Evolutionary conservation across 83 land plant genomes (phyloP), one percentile per base, ranked within the genome.

Genomic region (Picea abies): DNA sequence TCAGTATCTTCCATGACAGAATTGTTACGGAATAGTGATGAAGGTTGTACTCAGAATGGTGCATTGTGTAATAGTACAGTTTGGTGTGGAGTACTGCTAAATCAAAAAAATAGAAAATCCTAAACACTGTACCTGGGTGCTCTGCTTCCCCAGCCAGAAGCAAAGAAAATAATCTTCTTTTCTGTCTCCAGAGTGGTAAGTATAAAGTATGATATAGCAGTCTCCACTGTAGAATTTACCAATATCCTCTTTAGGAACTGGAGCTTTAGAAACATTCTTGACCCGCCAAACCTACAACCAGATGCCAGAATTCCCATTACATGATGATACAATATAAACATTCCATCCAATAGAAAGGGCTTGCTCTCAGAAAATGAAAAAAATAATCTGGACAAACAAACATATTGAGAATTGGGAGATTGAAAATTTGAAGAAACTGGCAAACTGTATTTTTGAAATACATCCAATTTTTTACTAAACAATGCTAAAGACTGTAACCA

Each of bases 211-310:
- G 77, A 98, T 82, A 68, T 96, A 98, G 83, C 99, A 98, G 77
- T 94, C 94, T 66, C 95, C 96, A 84, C 88, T 82, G 76, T 89
- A 97, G 82, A 97, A 97, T 83, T 96, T 94, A 10, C 99, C 98
- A 84, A 90, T 72, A 71, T 96, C 99, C 56, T 89, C 96, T 82
- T 83, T 83, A n/a, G 94, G 83, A 72, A 97, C 81, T 76, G 91
- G 88, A 80, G 87, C 87, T 80, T 94, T 96, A 73, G 92, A 86
- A 78, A 89, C 88, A 19, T 89, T 97, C 81, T 92, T 87, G 60
- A 97, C 88, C 69, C 94, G 81, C 98, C 99, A 97, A 37, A 97
- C 99, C 99, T 97, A 63, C 78, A 15, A 71, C 7, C 32, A 83
- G 5, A 37, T 41, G 7, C 14, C 58, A 41, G 56, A 58, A 35